Evolutionary conservation across 495 filamentous ascomycete species (phyloP).

Genomic region (Staphylotrichum tortipilum): DNA sequence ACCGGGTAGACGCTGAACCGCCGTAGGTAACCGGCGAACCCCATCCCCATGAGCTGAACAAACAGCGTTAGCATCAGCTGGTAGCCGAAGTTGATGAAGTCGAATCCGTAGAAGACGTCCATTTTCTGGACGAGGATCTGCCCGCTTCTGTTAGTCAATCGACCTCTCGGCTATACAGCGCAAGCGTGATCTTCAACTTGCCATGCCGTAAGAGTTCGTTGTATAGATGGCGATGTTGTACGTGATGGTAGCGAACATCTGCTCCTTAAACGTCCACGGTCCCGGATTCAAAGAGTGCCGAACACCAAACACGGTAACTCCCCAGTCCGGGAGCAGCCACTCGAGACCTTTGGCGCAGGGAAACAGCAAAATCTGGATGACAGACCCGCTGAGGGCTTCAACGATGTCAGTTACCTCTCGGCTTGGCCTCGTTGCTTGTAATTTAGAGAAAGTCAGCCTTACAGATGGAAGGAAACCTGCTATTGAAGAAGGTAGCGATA

Average conservation of each 20-base stretch:
- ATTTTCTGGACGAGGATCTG: slow-evolving; percentile 24
- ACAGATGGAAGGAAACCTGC: slow-evolving; percentile 29
- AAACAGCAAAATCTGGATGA: slow-evolving; percentile 34
- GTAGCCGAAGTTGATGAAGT: slow-evolving; percentile 23
- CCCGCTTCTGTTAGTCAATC: not conserved
- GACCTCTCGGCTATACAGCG: not conserved
- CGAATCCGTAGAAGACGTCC: slow-evolving; percentile 19
- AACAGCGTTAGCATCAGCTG: slow-evolving; percentile 33
- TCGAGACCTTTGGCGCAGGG: slow-evolving; percentile 30
- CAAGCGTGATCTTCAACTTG: not conserved
- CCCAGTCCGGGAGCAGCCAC: slow-evolving; percentile 23
- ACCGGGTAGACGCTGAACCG: slow-evolving; percentile 42
- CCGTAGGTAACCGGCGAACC: slow-evolving; percentile 38
- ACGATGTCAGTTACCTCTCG: not conserved
- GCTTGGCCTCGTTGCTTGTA: no score
- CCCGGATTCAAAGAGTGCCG: slow-evolving; percentile 33
- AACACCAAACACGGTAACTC: slow-evolving; percentile 19
- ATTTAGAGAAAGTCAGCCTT: not conserved
- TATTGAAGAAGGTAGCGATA: slow-evolving; percentile 35
- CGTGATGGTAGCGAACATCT: slow-evolving; percentile 32
- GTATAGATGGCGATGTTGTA: slow-evolving; percentile 29
- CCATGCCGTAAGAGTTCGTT: slow-evolving; percentile 27
- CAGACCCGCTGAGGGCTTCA: slow-evolving; percentile 24
- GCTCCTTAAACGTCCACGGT: slow-evolving; percentile 39
- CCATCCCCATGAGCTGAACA: slow-evolving; percentile 38